Conservation (phyloP, 2,329 filamentous ascomycete species). For the Mycosphaerella sp. region DNA sequence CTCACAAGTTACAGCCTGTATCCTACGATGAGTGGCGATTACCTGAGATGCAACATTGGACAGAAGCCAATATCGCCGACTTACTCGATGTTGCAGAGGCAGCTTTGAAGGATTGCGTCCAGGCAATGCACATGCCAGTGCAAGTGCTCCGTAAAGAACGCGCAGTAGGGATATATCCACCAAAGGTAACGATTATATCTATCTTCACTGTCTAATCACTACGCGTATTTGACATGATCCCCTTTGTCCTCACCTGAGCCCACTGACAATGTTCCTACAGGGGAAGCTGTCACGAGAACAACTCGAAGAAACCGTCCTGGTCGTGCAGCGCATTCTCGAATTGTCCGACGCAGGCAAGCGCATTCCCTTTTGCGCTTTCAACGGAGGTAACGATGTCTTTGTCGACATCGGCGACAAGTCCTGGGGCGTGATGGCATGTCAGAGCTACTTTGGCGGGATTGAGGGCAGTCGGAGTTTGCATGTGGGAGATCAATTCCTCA, state of each 20-base stretch:
- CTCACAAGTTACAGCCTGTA: constrained; percentile 62
- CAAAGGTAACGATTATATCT: constrained; percentile 36
- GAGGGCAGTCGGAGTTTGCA: constrained; percentile 76
- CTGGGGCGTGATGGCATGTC: constrained; percentile 89
- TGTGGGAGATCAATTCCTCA: constrained; percentile 93
- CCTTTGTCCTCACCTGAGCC: no score
- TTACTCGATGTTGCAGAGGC: constrained; percentile 87
- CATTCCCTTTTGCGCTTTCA: constrained; percentile 95
- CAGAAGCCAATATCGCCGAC: constrained; percentile 65
- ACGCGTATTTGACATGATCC: no score
- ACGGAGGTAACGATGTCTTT: constrained; percentile 95
- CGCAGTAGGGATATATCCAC: constrained; percentile 47
- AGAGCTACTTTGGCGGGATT: constrained; percentile 78
- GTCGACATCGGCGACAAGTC: constrained; percentile 98
- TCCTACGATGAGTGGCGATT: constrained; percentile 64
- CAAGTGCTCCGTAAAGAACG: constrained; percentile 80
- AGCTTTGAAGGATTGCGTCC: constrained; percentile 74
- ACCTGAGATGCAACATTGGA: constrained; percentile 71
- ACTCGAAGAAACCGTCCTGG: constrained; percentile 90
- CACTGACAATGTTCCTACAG: constrained; percentile 2
- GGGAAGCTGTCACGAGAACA: constrained; percentile 66
- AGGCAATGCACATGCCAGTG: constrained; percentile 72
- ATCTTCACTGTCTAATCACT: no score
- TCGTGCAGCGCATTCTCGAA: constrained; percentile 88
- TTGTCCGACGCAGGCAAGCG: constrained; percentile 61